These are phyloP conservation scores for Fusarium foetens DNA, from an alignment of 2,329 filamentous ascomycete species.

Conservation along the genomic window DNA sequence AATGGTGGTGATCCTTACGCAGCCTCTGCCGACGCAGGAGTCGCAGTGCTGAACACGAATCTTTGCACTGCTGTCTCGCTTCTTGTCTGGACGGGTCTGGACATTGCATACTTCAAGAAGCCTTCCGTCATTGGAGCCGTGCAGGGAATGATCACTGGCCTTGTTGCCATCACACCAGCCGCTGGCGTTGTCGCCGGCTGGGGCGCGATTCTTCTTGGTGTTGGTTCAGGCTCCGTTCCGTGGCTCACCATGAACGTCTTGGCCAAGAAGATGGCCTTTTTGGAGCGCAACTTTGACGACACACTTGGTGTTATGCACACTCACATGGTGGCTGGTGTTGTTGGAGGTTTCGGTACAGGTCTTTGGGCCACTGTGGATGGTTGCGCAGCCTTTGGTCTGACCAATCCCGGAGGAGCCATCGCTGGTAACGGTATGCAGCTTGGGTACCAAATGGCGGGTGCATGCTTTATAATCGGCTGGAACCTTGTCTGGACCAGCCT, in stretches of 20 bases:
- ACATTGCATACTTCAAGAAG: not conserved
- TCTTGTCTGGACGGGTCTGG: not conserved
- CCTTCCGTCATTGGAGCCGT: not conserved
- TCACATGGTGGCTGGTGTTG: not conserved
- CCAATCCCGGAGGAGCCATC: not conserved
- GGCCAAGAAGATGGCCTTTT: not conserved
- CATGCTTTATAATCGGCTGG: not conserved
- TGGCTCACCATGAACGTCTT: not conserved
- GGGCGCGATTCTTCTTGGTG: not conserved
- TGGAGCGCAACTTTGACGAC: not conserved
- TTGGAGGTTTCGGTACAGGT: not conserved
- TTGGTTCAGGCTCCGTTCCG: not conserved
- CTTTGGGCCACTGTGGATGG: not conserved
- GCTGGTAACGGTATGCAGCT: not conserved
- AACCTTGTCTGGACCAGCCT: not conserved
- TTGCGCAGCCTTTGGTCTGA: not conserved
- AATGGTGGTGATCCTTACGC: slow-evolving; percentile 1
- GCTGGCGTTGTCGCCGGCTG: not conserved
- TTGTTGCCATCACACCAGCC: not conserved
- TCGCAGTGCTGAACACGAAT: not conserved
- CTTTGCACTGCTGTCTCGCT: not conserved
- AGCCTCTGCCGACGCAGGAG: not conserved
- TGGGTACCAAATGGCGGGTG: not conserved
- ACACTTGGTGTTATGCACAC: not conserved
- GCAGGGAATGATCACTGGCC: not conserved